Base-by-base conservation (phyloP, 208 protist genomes). In the Leishmania martiniquensis region DNA sequence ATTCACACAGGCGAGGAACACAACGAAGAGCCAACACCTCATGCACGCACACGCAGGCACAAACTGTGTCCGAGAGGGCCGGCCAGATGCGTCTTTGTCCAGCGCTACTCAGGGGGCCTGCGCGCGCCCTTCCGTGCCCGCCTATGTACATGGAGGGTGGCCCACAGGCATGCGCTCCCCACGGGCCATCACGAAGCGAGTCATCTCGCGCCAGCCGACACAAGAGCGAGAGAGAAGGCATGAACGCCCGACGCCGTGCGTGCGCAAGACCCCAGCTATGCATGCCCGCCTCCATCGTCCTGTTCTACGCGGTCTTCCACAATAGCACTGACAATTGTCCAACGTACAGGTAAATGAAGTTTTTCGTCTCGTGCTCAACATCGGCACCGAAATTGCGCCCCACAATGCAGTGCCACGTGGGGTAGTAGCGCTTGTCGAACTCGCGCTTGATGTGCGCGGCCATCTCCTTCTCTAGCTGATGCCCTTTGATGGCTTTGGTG, bases 291-390 rank as follows among this genome's bases (percentile, higher is more conserved):
- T 20, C 74, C 13, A 7, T 34, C n/a, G 1, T 44, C 60, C 29
- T 20, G 1, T n/a, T 10, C 37, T 72, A 77, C n/a, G 17, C 80
- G 0, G 93, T 90, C 75, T 96, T 98, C 94, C 99, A 99, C 52
- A 99, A 91, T 4, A 99, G 91, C 72, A 99, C 96, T 32, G 98
- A 99, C 32, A 99, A 89, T 85, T 99, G 98, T 13, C 99, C 99
- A 54, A 99, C 87, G 87, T 99, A 99, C 86, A 99, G 99, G 90
- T 99, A 99, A 83, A 99, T 99, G 87, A 99, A 99, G 73, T 97
- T 85, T 73, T 98, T 98, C 57, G 95, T 99, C 85, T 99, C 99
- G 86, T 99, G 99, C 15, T 98, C 99, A 62, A 99, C 99, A 89
- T 99, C 99, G 12, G 99, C 99, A 51, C 99, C 99, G 87, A 99